These are phyloP conservation scores for Exophiala mesophila DNA, from an alignment of 2,329 filamentous ascomycete species.

Conservation along the genomic window DNA sequence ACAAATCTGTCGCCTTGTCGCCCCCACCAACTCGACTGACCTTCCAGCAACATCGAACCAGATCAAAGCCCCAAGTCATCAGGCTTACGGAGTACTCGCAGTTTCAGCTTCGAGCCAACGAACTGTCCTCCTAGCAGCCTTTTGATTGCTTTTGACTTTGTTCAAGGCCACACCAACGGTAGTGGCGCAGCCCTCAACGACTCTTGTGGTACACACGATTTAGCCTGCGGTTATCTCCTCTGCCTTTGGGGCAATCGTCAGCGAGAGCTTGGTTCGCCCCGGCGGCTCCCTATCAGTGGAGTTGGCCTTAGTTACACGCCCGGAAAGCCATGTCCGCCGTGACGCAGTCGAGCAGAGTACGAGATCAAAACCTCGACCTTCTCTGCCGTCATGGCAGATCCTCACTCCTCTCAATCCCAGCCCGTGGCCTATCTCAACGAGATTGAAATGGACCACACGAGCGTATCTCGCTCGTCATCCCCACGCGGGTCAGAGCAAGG, in stretches of 20 bases:
- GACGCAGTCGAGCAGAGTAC: not conserved
- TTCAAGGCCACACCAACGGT: too few relatives aligned
- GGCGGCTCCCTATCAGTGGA: not conserved
- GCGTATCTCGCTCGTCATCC: not conserved
- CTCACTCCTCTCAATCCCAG: not conserved
- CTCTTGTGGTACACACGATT: too few relatives aligned
- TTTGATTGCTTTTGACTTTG: too few relatives aligned
- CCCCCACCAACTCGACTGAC: too few relatives aligned
- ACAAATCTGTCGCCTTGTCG: too few relatives aligned
- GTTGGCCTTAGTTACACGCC: too few relatives aligned
- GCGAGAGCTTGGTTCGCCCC: not conserved
- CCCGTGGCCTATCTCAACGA: not conserved
- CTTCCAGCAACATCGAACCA: too few relatives aligned
- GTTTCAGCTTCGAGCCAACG: too few relatives aligned
- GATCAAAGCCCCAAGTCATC: too few relatives aligned
- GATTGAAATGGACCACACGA: conserved; percentile 5
- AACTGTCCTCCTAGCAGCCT: too few relatives aligned
- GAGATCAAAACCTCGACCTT: not conserved
- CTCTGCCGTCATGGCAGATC: not conserved
- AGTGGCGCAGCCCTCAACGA: too few relatives aligned
- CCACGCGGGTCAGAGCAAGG: not conserved
- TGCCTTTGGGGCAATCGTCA: not conserved
- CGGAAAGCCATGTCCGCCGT: not conserved
- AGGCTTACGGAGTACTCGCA: too few relatives aligned
- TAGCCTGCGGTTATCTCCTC: not conserved